Base-by-base conservation (phyloP, 192 early-diverging fungal genomes). In the Backusella morwellensis region DNA sequence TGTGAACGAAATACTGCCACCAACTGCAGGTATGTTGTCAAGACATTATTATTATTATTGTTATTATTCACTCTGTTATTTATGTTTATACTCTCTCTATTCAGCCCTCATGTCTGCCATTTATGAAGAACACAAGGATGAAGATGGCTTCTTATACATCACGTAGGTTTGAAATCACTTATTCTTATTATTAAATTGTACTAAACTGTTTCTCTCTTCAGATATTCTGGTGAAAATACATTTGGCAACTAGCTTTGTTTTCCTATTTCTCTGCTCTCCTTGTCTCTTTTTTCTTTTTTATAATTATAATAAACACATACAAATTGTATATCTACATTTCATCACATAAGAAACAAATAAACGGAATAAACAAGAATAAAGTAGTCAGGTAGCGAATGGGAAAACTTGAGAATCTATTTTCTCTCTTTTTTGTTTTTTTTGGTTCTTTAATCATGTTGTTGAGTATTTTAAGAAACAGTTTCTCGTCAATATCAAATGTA, bases 71-170 rank as follows among this genome's bases (percentile, higher is more conserved):
- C 35, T 19, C 36, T 68, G 4, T 15, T 42, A 11, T 4, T 40
- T 14, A 71, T 17, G 40, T 26, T 70, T 54, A 36, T 40, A 73
- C 66, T 50, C 35, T 41, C 67, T 44, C 17, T 73, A 9, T 75
- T 5, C 74, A 83, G 82, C 95, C 7, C 79, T 99, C 70, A 95
- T 99, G 92, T 94, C 90, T 19, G 86, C 94, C 35, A 96, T 99
- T 70, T 99, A 99, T 81, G 93, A 95, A 70, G 95, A 99, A 81
- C 95, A 97, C 85, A 97, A 97, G 81, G 97, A 99, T 83, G 95
- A 97, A 41, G 98, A 99, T 82, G 97, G 97, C 14, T 99, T 99
- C 87, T 86, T 99, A 81, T 99, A 96, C 82, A 95, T 96, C 79
- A 96, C 93, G 84, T 93, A 84, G 80, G 84, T 81, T 8, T 26